These are phyloP conservation scores for Urtica urens DNA, from an alignment of 306 rosid species.

Conservation along the genomic window DNA sequence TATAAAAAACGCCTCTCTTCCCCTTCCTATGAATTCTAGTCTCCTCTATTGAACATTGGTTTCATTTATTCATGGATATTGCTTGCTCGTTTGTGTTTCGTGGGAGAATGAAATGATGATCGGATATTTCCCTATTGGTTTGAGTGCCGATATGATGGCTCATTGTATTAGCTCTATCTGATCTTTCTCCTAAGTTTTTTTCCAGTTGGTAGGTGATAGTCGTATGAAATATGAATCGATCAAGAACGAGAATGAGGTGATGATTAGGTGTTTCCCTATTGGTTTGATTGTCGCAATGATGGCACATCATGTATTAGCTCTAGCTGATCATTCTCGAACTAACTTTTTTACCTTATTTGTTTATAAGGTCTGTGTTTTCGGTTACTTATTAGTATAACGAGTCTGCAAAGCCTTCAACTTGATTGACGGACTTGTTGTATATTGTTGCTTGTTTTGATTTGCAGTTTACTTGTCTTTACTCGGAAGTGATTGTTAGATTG, in stretches of 20 bases:
- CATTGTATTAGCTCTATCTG: slow-evolving; percentile 43
- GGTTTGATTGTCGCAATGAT: slow-evolving; percentile 44
- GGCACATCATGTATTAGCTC: slow-evolving; percentile 40
- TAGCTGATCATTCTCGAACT: slow-evolving; percentile 22
- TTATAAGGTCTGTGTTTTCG: neutral
- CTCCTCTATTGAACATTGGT: too few species aligned
- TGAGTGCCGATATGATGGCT: slow-evolving; percentile 40
- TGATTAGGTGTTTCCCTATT: slow-evolving; percentile 35
- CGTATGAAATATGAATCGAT: too few species aligned
- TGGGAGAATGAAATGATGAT: slow-evolving; percentile 30
- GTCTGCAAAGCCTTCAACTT: too few species aligned
- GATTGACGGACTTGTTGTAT: too few species aligned
- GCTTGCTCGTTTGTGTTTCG: neutral
- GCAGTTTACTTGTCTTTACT: too few species aligned
- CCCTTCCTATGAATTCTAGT: too few species aligned
- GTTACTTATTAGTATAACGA: too few species aligned
- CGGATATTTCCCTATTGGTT: slow-evolving; percentile 41
- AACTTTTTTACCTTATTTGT: neutral
- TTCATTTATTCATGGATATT: neutral
- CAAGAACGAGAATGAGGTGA: slow-evolving; percentile 32
- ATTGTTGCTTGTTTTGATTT: too few species aligned
- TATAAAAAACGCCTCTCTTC: too few species aligned
- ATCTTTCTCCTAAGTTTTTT: slow-evolving; percentile 19
- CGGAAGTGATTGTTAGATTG: too few species aligned
- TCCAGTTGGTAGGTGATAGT: neutral